Conservation (phyloP, 2,329 filamentous ascomycete species). For the Colletotrichum gigasporum region DNA sequence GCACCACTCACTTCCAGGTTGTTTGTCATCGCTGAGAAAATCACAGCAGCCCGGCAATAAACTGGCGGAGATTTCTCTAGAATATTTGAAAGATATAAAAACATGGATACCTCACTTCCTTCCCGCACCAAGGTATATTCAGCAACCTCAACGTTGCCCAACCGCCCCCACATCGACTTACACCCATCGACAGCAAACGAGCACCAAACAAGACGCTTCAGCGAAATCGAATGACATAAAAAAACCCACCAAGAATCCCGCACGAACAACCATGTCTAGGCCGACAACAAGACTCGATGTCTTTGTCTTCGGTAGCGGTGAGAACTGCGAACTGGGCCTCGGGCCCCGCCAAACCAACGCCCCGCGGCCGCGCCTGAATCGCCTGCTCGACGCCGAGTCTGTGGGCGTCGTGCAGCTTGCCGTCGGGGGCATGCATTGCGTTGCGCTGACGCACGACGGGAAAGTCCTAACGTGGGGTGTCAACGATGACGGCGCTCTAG, state of each 20-base stretch:
- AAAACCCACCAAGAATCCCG: neutral
- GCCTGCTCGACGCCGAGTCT: conserved; percentile 58
- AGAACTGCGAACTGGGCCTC: conserved; percentile 26
- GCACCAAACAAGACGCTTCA: neutral
- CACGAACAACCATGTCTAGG: neutral
- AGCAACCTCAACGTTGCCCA: too few relatives aligned
- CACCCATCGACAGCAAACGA: neutral
- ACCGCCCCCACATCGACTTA: neutral
- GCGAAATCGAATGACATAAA: neutral
- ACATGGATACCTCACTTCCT: neutral
- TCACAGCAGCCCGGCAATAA: neutral
- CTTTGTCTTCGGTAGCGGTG: conserved; percentile 29
- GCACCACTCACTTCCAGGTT: too few relatives aligned
- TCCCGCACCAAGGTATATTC: conserved; percentile 4
- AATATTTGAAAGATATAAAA: neutral
- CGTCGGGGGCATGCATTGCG: conserved; percentile 71
- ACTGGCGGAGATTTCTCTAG: neutral
- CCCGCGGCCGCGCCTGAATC: conserved; percentile 54
- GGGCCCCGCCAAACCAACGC: conserved; percentile 8
- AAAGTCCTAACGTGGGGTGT: conserved; percentile 73
- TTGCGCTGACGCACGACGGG: conserved; percentile 70
- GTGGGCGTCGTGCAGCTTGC: conserved; percentile 70
- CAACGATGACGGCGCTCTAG: conserved; percentile 72
- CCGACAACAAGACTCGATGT: conserved; percentile 10
- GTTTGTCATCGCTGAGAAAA: too few relatives aligned